Percentiles rank a stretch among this genome's conserved stretches.
Evolutionary conservation across 352 stramenopile genomes (phyloP).

Genomic region (Stramenopiles sp.): DNA sequence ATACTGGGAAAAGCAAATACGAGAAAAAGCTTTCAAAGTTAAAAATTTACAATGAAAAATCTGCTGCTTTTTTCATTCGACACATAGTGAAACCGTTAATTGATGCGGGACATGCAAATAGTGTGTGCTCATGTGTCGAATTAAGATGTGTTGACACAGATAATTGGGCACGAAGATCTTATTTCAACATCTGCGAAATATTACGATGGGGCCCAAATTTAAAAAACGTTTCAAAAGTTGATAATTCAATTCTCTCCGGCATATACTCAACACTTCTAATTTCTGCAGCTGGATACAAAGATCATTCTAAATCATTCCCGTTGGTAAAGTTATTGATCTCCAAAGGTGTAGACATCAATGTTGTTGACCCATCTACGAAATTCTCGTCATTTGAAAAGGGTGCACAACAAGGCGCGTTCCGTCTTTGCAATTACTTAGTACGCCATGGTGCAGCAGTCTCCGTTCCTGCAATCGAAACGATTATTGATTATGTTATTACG

Average conservation of each 20-base stretch:
- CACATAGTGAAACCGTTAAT: not conserved
- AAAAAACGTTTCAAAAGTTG: not conserved
- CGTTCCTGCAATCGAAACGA: not conserved
- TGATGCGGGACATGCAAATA: not conserved
- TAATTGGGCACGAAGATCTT: not conserved
- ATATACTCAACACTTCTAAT: not conserved
- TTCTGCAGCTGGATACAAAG: not conserved
- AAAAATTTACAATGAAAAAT: too few relatives aligned
- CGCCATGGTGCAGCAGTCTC: not conserved
- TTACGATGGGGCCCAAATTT: not conserved
- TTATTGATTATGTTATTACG: not conserved
- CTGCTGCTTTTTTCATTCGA: not conserved
- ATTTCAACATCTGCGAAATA: not conserved
- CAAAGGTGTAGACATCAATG: not conserved
- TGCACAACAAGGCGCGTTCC: not conserved
- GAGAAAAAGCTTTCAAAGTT: too few relatives aligned
- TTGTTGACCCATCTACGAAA: not conserved
- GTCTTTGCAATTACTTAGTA: not conserved
- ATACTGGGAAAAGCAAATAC: too few relatives aligned
- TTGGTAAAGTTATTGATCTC: not conserved
- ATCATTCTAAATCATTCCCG: not conserved
- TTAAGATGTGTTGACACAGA: not conserved
- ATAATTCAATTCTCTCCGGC: not conserved
- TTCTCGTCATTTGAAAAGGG: not conserved
- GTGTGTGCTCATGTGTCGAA: not conserved